Conservation (phyloP, 768 basidiomycete species). For the Amanita polypyramis region DNA sequence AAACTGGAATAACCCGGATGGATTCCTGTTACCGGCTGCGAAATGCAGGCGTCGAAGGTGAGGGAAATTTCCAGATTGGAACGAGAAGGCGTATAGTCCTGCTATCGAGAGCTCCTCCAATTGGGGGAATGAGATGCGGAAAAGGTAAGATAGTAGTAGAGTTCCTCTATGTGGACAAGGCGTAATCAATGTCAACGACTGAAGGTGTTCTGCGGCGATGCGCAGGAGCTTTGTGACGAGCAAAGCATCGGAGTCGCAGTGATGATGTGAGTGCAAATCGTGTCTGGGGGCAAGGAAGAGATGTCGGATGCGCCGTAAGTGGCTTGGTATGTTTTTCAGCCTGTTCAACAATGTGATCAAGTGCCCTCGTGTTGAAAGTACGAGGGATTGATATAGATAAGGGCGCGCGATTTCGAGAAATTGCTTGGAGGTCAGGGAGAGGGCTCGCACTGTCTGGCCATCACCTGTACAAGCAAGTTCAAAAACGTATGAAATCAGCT, state of each 20-base stretch:
- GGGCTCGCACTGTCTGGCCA: conserved; percentile 23
- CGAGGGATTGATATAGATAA: conserved; percentile 29
- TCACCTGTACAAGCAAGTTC: conserved; percentile 31
- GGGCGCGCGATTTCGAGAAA: conserved; percentile 27
- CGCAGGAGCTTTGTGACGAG: conserved; percentile 24
- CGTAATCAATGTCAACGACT: conserved; percentile 28
- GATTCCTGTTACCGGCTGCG: conserved; percentile 35
- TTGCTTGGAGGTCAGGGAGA: conserved; percentile 29
- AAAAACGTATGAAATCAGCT: conserved; percentile 35
- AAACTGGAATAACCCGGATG: conserved; percentile 32
- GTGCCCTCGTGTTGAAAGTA: conserved; percentile 19
- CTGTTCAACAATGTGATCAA: conserved; percentile 18
- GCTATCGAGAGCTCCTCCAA: conserved; percentile 31
- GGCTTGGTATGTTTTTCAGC: conserved; percentile 22
- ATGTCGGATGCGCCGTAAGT: conserved; percentile 29
- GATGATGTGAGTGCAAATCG: conserved; percentile 11
- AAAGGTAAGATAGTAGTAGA: conserved; percentile 29
- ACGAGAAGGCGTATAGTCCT: conserved; percentile 42
- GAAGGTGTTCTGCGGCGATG: conserved; percentile 29
- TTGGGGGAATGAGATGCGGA: conserved; percentile 29
- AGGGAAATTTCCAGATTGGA: conserved; percentile 24
- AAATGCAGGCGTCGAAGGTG: conserved; percentile 31
- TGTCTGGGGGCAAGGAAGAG: conserved; percentile 27
- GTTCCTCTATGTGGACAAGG: conserved; percentile 25
- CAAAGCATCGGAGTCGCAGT: neutral